These are phyloP conservation scores for Fraxinus platypoda DNA, from an alignment of 305 asterid genomes.

Conservation along the genomic window DNA sequence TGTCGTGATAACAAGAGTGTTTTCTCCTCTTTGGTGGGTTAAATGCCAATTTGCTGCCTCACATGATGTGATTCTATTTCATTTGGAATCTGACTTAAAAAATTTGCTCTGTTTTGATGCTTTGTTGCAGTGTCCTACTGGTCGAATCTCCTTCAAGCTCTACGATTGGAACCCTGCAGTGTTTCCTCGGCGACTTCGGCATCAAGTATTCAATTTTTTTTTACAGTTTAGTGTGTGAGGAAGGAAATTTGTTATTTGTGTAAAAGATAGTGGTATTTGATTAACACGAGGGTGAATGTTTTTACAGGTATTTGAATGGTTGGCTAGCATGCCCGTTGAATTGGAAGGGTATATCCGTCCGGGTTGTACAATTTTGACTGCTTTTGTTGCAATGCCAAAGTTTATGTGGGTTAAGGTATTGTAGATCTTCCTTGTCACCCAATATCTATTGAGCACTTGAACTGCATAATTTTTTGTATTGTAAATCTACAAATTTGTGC, in stretches of 20 bases:
- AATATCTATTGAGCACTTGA: constrained; percentile 55
- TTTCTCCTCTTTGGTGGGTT: constrained; percentile 67
- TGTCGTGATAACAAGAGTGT: constrained; percentile 59
- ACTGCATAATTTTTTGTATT: background rate
- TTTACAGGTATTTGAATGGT: constrained; percentile 82
- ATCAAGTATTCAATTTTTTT: constrained; percentile 74
- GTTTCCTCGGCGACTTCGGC: constrained; percentile 88
- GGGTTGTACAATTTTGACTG: constrained; percentile 87
- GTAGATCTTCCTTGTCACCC: background rate
- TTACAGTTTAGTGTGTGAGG: constrained; percentile 65
- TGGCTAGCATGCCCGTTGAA: constrained; percentile 93
- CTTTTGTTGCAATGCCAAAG: constrained; percentile 76
- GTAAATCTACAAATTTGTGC: background rate
- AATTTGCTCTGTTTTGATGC: constrained; percentile 16
- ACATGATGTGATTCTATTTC: constrained; percentile 8
- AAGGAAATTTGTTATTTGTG: constrained; percentile 25
- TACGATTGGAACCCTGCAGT: constrained; percentile 97
- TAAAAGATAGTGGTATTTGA: constrained; percentile 28
- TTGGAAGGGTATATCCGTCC: constrained; percentile 95
- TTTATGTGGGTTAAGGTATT: constrained; percentile 74
- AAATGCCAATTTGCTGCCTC: constrained; percentile 13
- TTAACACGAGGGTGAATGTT: constrained; percentile 27
- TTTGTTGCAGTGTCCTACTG: constrained; percentile 72
- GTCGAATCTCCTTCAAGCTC: constrained; percentile 93
- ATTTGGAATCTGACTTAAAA: constrained; percentile 22